These are phyloP conservation scores for Knoxia roxburghii DNA, from an alignment of 257 asterid genomes.

Conservation along the genomic window DNA sequence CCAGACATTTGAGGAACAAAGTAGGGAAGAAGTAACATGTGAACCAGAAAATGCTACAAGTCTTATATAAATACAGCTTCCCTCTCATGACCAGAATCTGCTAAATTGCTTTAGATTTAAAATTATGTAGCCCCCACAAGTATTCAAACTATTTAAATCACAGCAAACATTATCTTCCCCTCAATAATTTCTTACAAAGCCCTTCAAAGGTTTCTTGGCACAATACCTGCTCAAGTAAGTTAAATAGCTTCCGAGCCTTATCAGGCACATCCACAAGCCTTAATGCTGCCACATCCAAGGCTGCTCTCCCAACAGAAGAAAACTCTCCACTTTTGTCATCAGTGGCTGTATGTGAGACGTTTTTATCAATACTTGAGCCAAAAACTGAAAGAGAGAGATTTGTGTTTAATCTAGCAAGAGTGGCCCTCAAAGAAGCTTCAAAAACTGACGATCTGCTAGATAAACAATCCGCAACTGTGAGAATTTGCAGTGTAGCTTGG, in stretches of 20 bases:
- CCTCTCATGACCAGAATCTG: neutral
- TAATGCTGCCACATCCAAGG: slow-evolving; percentile 84
- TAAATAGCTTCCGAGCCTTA: slow-evolving; percentile 83
- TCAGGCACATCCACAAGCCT: slow-evolving; percentile 79
- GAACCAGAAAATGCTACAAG: neutral
- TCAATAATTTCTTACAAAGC: neutral
- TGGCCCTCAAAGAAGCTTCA: slow-evolving; percentile 92
- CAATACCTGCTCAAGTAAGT: slow-evolving; percentile 87
- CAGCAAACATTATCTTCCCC: neutral
- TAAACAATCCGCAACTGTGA: slow-evolving; percentile 84
- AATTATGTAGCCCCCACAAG: neutral
- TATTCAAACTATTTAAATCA: too few relatives aligned
- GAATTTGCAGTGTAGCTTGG: slow-evolving; percentile 96
- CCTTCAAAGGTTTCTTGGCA: neutral
- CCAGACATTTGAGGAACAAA: neutral
- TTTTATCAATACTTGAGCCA: slow-evolving; percentile 60
- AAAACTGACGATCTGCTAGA: slow-evolving; percentile 90
- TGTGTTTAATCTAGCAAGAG: slow-evolving; percentile 91
- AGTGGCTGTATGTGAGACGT: slow-evolving; percentile 44
- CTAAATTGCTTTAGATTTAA: neutral
- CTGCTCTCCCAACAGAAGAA: slow-evolving; percentile 79
- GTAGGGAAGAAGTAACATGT: neutral
- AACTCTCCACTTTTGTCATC: slow-evolving; percentile 59
- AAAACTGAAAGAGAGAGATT: slow-evolving; percentile 56
- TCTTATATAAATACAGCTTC: neutral